A percentile compares a stretch with the other conserved stretches of the same genome.
Conservation (phyloP, 495 filamentous ascomycete species). For the Aspergillus kassunensis region DNA sequence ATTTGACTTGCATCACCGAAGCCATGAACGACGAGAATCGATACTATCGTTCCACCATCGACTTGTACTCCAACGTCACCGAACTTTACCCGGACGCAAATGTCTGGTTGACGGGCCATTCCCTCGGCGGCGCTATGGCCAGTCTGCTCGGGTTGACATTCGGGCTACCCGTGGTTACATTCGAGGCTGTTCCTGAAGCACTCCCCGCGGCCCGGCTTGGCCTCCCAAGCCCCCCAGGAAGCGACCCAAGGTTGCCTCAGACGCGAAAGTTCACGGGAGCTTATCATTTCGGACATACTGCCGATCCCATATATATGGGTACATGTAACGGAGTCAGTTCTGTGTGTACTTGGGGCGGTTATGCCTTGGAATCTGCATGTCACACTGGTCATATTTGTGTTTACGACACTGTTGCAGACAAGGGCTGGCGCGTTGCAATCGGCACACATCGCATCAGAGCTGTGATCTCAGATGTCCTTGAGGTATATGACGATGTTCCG, state of each 20-base stretch:
- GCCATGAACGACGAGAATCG: conserved; percentile 75
- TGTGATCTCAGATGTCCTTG: conserved; percentile 82
- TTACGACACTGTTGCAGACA: conserved; percentile 86
- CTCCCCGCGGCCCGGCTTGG: conserved; percentile 80
- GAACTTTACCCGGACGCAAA: conserved; percentile 80
- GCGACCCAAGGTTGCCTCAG: conserved; percentile 65
- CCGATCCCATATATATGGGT: conserved; percentile 92
- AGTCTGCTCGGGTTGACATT: conserved; percentile 86
- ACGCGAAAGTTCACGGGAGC: conserved; percentile 66
- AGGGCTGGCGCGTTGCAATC: conserved; percentile 83
- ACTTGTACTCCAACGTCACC: conserved; percentile 90
- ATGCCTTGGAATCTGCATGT: conserved; percentile 87
- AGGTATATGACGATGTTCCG: conserved; percentile 73
- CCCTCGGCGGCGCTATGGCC: conserved; percentile 81
- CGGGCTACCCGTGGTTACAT: conserved; percentile 80
- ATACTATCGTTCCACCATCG: conserved; percentile 81
- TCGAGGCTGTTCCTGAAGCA: conserved; percentile 87
- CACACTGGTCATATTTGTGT: conserved; percentile 83
- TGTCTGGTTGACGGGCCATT: conserved; percentile 87
- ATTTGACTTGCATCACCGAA: conserved; percentile 77
- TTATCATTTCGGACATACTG: conserved; percentile 94
- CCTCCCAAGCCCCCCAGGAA: conserved; percentile 78
- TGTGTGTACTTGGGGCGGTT: conserved; percentile 85
- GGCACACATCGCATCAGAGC: conserved; percentile 79
- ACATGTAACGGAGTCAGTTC: conserved; percentile 87